Base-by-base conservation (phyloP, 805 yeast species). In the Yamadazyma ubonensis region DNA sequence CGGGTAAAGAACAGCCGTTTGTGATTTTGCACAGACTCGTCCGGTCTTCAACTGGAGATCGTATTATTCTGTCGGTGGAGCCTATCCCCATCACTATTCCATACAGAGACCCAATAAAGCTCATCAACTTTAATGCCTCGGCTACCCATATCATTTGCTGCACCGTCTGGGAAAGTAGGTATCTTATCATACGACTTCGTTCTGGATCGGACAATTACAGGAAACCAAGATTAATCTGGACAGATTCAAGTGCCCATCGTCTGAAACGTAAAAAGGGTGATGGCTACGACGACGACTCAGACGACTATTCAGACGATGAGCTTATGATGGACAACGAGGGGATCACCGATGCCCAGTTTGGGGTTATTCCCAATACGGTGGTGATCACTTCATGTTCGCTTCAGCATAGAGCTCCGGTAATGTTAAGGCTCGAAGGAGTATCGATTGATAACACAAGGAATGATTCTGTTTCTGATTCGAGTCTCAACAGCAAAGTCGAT, bases 1-100 rank as follows among this genome's bases (percentile, higher is more conserved):
- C 81, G 1, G 80, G 81, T 3, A 72, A 79, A 20, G 90, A 83
- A 53, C 91, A 85, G 54, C 89, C 95, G 2, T 75, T 87, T 50
- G 74, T 88, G 4, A 77, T 81, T 3, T 62, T 87, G 31, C 83
- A 83, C 44, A 68, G 67, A 16, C 33, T 68, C 3, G 38, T 41
- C 10, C 12, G 46, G 11, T 36, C 50, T 2, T 36, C 20, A 21
- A 28, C 33, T 4, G 49, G 42, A 1, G 27, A 37, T 16, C 38
- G 30, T 25, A 41, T 45, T 12, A 37, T 59, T 6, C 45, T 41
- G 5, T 49, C 65, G 17, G 78, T 74, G 3, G 78, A 76, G 29
- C 83, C 87, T 2, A 72, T 83, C 7, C 79, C 89, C 2, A 79
- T 89, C 22, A 83, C 95, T 0, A 71, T 86, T 36, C 96, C 97